phyloP scores from a whole-genome alignment of 2,329 filamentous ascomycete species.

The Phaeophleospora eucalypticola region DNA sequence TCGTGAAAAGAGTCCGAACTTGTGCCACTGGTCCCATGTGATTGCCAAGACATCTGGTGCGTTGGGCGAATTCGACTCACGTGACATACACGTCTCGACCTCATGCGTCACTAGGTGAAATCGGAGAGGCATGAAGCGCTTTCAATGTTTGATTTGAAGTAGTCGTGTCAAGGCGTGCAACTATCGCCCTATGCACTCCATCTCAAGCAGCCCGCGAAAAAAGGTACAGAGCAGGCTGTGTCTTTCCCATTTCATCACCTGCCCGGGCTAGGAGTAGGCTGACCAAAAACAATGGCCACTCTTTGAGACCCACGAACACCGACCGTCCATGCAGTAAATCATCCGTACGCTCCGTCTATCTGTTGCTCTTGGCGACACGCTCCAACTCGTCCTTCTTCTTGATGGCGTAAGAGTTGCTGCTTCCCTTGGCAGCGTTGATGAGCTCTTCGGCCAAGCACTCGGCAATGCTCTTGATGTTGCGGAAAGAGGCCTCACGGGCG shows the following conservation, averaged over 20 bases:
- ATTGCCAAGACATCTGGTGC: neutral
- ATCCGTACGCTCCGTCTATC: constrained; percentile 62
- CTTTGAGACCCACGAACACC: constrained; percentile 17
- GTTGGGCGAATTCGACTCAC: neutral
- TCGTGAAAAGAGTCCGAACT: too few species aligned
- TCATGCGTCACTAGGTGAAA: neutral
- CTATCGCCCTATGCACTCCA: constrained; percentile 2
- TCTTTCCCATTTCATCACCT: neutral
- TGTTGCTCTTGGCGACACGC: constrained; percentile 99
- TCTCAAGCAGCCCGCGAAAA: constrained; percentile 1
- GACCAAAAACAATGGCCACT: neutral
- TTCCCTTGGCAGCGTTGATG: constrained; percentile 99
- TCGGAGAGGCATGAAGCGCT: neutral
- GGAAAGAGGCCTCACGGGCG: constrained; percentile 97
- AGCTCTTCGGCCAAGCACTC: constrained; percentile 99
- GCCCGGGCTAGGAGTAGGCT: neutral
- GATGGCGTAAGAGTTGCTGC: constrained; percentile 99
- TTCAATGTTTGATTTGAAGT: constrained; percentile 3
- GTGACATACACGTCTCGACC: neutral
- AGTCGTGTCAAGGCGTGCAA: constrained; percentile 1
- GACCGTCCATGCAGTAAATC: constrained; percentile 18
- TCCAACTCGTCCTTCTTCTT: constrained; percentile 99
- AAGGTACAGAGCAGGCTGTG: constrained; percentile 2
- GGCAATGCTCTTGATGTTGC: constrained; percentile 99
- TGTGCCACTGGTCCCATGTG: too few species aligned